Evolutionary conservation across 2,329 filamentous ascomycete species (phyloP), one percentile per base, ranked within the genome.

Genomic region (Exophiala lecanii-corni): DNA sequence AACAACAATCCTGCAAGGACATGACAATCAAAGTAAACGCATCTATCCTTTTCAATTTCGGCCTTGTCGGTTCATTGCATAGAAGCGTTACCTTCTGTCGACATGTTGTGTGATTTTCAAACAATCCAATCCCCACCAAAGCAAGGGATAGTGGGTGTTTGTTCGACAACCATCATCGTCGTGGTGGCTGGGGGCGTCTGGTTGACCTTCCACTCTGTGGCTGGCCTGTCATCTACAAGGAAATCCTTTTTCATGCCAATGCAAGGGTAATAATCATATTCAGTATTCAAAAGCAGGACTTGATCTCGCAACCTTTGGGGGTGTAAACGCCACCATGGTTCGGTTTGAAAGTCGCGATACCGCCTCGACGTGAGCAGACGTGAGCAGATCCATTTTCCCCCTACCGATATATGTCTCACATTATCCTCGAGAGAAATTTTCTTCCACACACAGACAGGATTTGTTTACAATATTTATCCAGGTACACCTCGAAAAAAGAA

Each of bases 1-100:
- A 23, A 40, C 35, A n/a, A n/a, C 37, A 21, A 33, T 19, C 26
- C 43, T 45, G 44, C 28, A 43, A 45, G 48, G 44, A 28, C 44
- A 51, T 51, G 48, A 47, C 48, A 51, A 51, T 51, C 45, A 41
- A 12, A 43, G 41, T 32, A 20, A n/a, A 26, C 38, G 41, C 37
- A 36, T 33, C 10, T 31, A 7, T 16, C 25, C 30, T 36, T 36
- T 43, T 37, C n/a, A 40, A 45, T 45, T 19, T 45, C 33, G 28
- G n/a, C 38, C 30, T 32, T 5, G 30, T 13, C 30, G 30, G 30
- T 5, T 13, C n/a, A 5, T 5, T 32, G 30, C 30, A 32, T 28
- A 9, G 9, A n/a, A n/a, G n/a, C n/a, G n/a, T n/a, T n/a, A n/a
- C n/a, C n/a, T n/a, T n/a, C n/a, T n/a, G n/a, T n/a, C n/a, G n/a